A percentile compares a stretch with the other conserved stretches of the same genome.
Evolutionary conservation across 1,284 basidiomycete species (phyloP).

Genomic region (Xanthoconium separans): DNA sequence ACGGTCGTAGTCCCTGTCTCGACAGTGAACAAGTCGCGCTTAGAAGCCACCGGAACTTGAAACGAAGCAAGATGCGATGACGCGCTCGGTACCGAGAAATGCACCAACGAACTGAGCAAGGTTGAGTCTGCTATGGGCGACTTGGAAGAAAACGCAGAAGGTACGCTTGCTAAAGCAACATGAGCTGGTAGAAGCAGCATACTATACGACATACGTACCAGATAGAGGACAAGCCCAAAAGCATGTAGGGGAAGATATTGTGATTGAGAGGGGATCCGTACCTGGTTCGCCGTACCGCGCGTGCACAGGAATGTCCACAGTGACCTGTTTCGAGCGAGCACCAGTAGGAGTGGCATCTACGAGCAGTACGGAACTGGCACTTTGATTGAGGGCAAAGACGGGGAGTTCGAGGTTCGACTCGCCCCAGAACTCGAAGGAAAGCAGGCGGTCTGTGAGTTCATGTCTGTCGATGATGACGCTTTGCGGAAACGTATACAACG

Average conservation of each 20-base stretch:
- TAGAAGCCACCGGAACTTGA: conserved; percentile 27
- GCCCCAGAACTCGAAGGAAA: conserved; percentile 34
- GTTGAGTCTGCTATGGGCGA: conserved; percentile 20
- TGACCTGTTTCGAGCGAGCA: conserved; percentile 3
- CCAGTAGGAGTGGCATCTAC: conserved; percentile 16
- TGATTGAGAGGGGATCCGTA: conserved; percentile 10
- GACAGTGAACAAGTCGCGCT: conserved; percentile 22
- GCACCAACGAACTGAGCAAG: conserved; percentile 18
- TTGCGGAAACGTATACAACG: conserved; percentile 27
- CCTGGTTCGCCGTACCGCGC: conserved; percentile 30
- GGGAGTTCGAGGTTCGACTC: conserved; percentile 34
- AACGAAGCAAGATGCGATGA: conserved; percentile 9
- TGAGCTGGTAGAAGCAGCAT: conserved; percentile 2
- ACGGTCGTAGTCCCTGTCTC: conserved; percentile 26
- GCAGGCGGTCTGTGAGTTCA: conserved; percentile 27
- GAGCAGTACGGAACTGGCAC: conserved; percentile 21
- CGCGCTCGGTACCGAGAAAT: conserved; percentile 18
- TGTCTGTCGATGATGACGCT: conserved; percentile 31
- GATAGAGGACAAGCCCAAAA: conserved; percentile 32
- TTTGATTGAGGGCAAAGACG: conserved; percentile 30
- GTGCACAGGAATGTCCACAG: conserved; percentile 29
- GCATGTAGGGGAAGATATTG: conserved; percentile 22
- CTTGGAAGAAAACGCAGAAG: conserved; percentile 9
- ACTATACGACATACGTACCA: conserved; percentile 14
- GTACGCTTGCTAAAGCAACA: conserved; percentile 6